phyloP scores from a whole-genome alignment of 805 yeast species.

The Saccharomycopsis sp. region DNA sequence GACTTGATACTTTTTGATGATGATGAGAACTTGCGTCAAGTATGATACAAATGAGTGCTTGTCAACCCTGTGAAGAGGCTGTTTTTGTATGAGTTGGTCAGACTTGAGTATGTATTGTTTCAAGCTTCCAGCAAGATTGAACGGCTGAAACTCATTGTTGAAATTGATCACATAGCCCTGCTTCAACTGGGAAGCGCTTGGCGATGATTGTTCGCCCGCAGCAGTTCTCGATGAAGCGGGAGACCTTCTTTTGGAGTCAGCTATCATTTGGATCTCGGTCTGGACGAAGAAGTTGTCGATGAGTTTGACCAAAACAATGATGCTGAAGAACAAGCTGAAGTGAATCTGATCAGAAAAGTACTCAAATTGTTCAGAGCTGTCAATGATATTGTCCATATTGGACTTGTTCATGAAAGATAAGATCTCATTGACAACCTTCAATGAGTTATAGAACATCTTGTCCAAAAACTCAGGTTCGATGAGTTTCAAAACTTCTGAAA shows the following conservation, averaged over 20 bases:
- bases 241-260: background rate
- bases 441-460: constrained; percentile 9
- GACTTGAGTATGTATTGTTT: constrained; percentile 2
- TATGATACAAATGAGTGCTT: constrained; percentile 8
- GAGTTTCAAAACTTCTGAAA: constrained; percentile 6
- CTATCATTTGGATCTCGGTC: background rate
- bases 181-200: constrained; percentile 1
- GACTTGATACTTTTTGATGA: constrained; percentile 14
- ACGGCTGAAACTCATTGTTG: background rate
- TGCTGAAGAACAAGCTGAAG: constrained; percentile 27
- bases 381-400: constrained; percentile 12
- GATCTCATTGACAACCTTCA: constrained; percentile 9
- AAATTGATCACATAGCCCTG: background rate
- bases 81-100: background rate
- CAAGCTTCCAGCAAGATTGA: constrained; percentile 2
- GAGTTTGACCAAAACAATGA: constrained; percentile 9
- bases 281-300: constrained; percentile 3
- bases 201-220: background rate
- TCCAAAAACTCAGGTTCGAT: constrained; percentile 2
- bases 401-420: constrained; percentile 11
- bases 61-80: constrained; percentile 3
- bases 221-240: background rate
- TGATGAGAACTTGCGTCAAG: constrained; percentile 8
- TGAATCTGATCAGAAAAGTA: constrained; percentile 51
- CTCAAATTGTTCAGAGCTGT: constrained; percentile 45